These are phyloP conservation scores for Colletotrichum zoysiae DNA, from an alignment of 2,329 filamentous ascomycete genomes.

Conservation along the genomic window DNA sequence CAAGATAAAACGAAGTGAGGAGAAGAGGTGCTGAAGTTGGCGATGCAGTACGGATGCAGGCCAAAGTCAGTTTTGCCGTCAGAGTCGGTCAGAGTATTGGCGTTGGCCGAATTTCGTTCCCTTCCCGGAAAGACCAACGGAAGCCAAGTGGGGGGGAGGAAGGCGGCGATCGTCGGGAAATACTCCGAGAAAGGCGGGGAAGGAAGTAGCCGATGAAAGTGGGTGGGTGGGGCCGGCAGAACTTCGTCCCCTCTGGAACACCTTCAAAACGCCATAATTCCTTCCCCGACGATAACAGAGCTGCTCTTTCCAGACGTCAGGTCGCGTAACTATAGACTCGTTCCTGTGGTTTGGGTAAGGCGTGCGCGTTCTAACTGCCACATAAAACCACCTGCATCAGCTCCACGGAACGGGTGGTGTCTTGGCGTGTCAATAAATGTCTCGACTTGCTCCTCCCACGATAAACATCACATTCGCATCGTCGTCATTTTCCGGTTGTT, in stretches of 20 bases:
- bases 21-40: slow-evolving; percentile 1
- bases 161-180: slow-evolving; percentile 25
- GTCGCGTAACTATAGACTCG: slow-evolving; percentile 3
- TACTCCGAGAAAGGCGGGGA: slow-evolving; percentile 28
- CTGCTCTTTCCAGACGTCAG: slow-evolving; percentile 3
- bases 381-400: not conserved
- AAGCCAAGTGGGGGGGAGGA: slow-evolving; percentile 5
- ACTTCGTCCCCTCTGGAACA: slow-evolving; percentile 38
- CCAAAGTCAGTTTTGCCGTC: not conserved
- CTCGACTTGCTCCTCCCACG: not conserved
- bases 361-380: not conserved
- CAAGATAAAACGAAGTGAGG: not conserved
- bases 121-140: slow-evolving; percentile 2
- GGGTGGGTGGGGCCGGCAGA: slow-evolving; percentile 30
- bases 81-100: not conserved
- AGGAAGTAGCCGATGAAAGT: slow-evolving; percentile 22
- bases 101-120: not conserved
- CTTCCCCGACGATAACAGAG: slow-evolving; percentile 30
- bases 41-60: slow-evolving; percentile 11
- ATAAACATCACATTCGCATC: not conserved
- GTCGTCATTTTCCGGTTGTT: not conserved
- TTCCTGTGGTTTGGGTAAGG: not conserved
- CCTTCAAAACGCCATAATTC: slow-evolving; percentile 34
- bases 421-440: not conserved
- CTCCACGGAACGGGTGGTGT: not conserved